Evolutionary conservation across 208 protist species (phyloP).

Genomic region (Blechomonas ayalai): DNA sequence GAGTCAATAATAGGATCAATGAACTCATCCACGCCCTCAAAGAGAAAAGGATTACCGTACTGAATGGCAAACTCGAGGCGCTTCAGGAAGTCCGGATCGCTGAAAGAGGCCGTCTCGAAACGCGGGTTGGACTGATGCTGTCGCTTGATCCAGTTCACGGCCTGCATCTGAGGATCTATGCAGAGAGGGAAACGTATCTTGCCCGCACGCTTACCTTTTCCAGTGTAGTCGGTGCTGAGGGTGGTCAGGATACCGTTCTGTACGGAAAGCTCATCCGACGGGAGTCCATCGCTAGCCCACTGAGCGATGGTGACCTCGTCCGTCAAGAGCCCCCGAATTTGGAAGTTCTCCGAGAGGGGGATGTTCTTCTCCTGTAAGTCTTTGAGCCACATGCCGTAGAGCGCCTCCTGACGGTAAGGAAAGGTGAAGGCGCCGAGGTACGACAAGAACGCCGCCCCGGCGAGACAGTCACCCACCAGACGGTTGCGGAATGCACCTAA

Average conservation of each 20-base stretch:
- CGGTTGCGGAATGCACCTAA: slow-evolving; percentile 77
- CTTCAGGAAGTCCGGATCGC: slow-evolving; percentile 96
- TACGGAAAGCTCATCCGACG: slow-evolving; percentile 96
- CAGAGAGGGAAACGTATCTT: slow-evolving; percentile 95
- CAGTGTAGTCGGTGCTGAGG: slow-evolving; percentile 76
- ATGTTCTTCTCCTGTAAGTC: slow-evolving; percentile 87
- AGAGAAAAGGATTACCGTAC: slow-evolving; percentile 97
- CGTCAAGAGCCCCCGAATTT: slow-evolving; percentile 91
- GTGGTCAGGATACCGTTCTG: slow-evolving; percentile 98
- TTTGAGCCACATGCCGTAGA: slow-evolving; percentile 89
- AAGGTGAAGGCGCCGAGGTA: slow-evolving; percentile 98
- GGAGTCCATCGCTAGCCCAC: slow-evolving; percentile 97
- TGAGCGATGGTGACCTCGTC: slow-evolving; percentile 96
- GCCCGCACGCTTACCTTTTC: slow-evolving; percentile 66
- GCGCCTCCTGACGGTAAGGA: slow-evolving; percentile 92
- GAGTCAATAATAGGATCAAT: slow-evolving; percentile 98
- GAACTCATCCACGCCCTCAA: slow-evolving; percentile 98
- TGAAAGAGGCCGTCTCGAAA: slow-evolving; percentile 95
- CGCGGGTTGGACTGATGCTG: slow-evolving; percentile 88
- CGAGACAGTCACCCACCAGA: slow-evolving; percentile 97
- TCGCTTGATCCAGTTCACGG: slow-evolving; percentile 98
- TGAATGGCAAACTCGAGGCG: slow-evolving; percentile 96
- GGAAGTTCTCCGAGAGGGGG: slow-evolving; percentile 87
- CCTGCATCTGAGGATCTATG: slow-evolving; percentile 99
- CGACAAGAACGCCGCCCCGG: slow-evolving; percentile 94